Evolutionary conservation across 1,284 basidiomycete species (phyloP), one percentile per base, ranked within the genome.

Genomic region (Moesziomyces sp.): DNA sequence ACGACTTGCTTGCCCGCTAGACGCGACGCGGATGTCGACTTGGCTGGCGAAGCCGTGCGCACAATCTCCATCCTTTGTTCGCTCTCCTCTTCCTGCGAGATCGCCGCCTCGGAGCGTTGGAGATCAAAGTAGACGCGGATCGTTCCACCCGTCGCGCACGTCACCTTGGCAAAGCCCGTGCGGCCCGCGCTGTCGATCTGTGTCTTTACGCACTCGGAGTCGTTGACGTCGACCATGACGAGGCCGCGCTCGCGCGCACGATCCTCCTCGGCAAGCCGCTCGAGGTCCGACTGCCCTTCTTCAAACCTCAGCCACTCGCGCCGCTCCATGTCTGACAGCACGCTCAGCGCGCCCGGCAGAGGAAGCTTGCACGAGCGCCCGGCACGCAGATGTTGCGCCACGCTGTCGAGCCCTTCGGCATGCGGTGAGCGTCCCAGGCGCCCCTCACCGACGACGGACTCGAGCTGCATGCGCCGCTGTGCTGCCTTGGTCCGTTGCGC

Each of bases 301-400:
- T 70, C 60, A 1, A 57, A 30, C 5, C 67, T 52, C 3, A 63
- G 33, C 56, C 48, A 53, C 43, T 70, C 67, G 11, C 52, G 30
- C 14, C 58, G 52, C 23, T 70, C 67, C 57, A 59, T 49, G 33
- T 70, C 67, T 5, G 30, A 19, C 14, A 70, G 48, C 9, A 35
- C 5, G 10, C 38, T 30, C 0, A 70, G 53, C 2, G 60, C n/a
- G 16, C 44, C 19, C 0, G 67, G 60, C 0, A 70, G 50, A 8
- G 60, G 57, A 1, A 46, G 26, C 30, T 64, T 70, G 57, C 40
- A 59, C 0, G 56, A 46, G 4, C 60, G 52, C 5, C 67, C 67
- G 14, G 55, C 28, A 7, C 60, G 60, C 5, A 70, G 23, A 2
- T 49, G 60, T 0, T 53, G 60, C 21, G 49, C 43, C 6, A 44